Evolutionary conservation across 306 rosid species (phyloP), one percentile per base, ranked within the genome.

Genomic region (Echinosophora koreensis): DNA sequence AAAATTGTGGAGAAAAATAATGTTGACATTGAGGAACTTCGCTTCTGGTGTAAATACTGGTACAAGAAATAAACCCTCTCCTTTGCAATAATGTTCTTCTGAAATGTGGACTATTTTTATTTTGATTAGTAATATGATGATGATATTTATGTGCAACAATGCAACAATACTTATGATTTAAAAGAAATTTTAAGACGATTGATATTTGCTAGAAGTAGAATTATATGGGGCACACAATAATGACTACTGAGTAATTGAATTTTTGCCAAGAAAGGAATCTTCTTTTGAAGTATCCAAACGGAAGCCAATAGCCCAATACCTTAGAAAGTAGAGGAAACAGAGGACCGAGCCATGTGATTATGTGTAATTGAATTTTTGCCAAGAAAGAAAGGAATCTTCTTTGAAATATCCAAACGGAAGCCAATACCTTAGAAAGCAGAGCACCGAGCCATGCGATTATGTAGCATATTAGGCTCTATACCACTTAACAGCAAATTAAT

Each of bases 1-100:
- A 95, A 88, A 84, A 68, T 83, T 0, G 84, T 92, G 71, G 99
- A 92, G 86, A 92, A 82, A 82, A 90, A 91, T 81, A 81, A 57
- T 73, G 86, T 89, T 0, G 84, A 81, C 16, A 85, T 87, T 17
- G 91, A 89, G 50, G 93, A 93, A 73, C 98, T 96, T 69, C 94
- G 93, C 22, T 91, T 96, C 76, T 96, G 99, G 99, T 95, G 97
- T 77, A 92, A 92, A 83, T 92, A 92, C 65, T 96, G 99, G 98
- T 95, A 89, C 62, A 77, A 32, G 17, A 65, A 56, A 41, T 18
- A 35, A 8, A 1, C 1, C 5, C 2, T 61, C 28, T 4, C 41
- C 8, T 74, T 37, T 71, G 18, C 55, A 35, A 22, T 42, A 2
- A 34, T 12, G 15, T 7, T 70, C 16, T 71, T 30, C 4, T 69